Evolutionary conservation across 768 basidiomycete genomes (phyloP).

Genomic region (Leccinum variicolor): DNA sequence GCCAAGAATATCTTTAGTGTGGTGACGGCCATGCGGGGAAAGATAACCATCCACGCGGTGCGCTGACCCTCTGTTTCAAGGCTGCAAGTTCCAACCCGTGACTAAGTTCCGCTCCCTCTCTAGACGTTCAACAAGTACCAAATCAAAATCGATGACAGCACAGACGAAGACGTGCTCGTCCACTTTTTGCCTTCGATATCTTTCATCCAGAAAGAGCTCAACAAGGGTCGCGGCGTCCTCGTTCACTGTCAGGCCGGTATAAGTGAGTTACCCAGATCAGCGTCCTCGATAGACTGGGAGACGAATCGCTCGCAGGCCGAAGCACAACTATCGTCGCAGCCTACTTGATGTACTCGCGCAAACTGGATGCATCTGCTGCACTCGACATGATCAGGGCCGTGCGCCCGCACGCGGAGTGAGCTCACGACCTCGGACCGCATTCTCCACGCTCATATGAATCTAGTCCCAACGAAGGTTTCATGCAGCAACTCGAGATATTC

Average conservation of each 20-base stretch:
- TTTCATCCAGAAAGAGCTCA: conserved; percentile 77
- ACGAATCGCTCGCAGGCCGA: conserved; percentile 48
- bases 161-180: conserved; percentile 72
- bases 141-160: conserved; percentile 73
- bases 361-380: conserved; percentile 56
- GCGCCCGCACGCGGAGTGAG: conserved; percentile 72
- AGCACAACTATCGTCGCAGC: conserved; percentile 85
- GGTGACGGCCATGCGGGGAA: conserved; percentile 69
- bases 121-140: conserved; percentile 81
- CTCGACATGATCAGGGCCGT: conserved; percentile 63
- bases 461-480: conserved; percentile 87
- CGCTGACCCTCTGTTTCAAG: not conserved
- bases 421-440: not conserved
- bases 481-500: conserved; percentile 78
- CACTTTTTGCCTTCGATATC: conserved; percentile 78
- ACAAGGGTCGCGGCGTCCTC: conserved; percentile 72
- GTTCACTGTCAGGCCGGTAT: conserved; percentile 91
- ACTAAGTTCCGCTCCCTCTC: not conserved
- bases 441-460: not conserved
- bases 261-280: conserved; percentile 48
- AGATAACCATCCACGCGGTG: conserved; percentile 63
- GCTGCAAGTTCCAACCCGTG: not conserved
- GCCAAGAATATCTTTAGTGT: conserved; percentile 74
- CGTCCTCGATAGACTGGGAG: not conserved
- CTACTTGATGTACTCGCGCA: conserved; percentile 77